phyloP scores from a whole-genome alignment of 139 green algal species.

The Zygnema circumcarinatum region DNA sequence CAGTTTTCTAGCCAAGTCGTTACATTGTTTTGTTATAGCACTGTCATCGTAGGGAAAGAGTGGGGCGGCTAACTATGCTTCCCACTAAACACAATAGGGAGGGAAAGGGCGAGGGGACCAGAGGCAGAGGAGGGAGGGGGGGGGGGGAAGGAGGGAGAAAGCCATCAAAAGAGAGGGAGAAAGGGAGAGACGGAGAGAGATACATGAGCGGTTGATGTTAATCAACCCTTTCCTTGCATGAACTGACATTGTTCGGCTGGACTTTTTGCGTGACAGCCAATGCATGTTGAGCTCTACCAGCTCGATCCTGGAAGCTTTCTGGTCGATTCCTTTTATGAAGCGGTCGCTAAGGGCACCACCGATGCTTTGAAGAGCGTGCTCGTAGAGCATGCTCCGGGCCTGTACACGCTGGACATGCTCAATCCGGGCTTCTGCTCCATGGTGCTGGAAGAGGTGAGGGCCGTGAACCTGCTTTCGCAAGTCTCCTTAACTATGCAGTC shows the following conservation, averaged over 20 bases:
- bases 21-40: too few species aligned
- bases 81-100: too few species aligned
- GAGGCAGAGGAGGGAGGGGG: too few species aligned
- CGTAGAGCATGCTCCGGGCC: background rate
- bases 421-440: slow-evolving; percentile 9
- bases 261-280: too few species aligned
- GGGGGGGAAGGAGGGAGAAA: background rate
- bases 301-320: slow-evolving; percentile 14
- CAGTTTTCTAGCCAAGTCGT: too few species aligned
- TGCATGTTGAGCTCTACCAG: slow-evolving; percentile 17
- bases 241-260: too few species aligned
- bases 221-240: too few species aligned
- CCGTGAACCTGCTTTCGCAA: background rate
- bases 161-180: background rate
- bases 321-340: background rate
- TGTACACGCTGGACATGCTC: slow-evolving; percentile 20
- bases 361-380: background rate
- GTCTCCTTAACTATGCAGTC: background rate
- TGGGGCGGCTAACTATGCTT: too few species aligned
- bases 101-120: too few species aligned
- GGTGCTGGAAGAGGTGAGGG: slow-evolving; percentile 20
- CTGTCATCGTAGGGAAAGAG: too few species aligned
- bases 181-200: background rate
- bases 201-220: background rate
- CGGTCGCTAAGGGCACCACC: background rate